Base-by-base conservation (phyloP, 768 basidiomycete genomes). In the Lactarius trivialis region DNA sequence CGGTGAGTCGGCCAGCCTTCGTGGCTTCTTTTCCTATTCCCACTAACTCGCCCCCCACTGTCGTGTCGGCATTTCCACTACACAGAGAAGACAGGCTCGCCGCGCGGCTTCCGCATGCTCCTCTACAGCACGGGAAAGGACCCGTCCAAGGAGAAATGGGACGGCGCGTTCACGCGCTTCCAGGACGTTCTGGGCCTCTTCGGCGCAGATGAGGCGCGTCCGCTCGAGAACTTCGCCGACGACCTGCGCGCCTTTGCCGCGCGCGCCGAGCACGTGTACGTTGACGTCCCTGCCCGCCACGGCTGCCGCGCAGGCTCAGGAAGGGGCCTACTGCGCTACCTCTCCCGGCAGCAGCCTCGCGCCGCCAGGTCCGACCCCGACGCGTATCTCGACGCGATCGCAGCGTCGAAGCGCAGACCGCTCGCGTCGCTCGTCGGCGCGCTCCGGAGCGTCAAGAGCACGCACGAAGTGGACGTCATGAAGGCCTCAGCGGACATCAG, bases 401-500 rank as follows among this genome's bases (percentile, higher is more conserved):
- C 81, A 5, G 72, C 74, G 41, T 78, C 73, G 61, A 78, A 73
- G 66, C 77, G 75, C 21, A 73, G 71, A 66, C 81, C 82, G 28
- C 78, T 98, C 2, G 81, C 85, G 19, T 81, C 83, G 0, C 82
- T 89, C 63, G 76, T 98, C 1, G 87, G 88, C 8, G 81, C 78
- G 65, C 70, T 96, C 58, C 79, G 96, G 8, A 75, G 81, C 15
- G 78, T 95, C 60, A 98, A 99, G 77, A 94, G 91, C 69, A 73
- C 76, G 48, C 78, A 79, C 8, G 97, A 99, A 73, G 81, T 90
- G 62, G 71, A 71, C 17, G 74, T 94, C 50, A 96, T 99, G 94
- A 81, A 85, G 33, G 70, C 74, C 15, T 93, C 95, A 3, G 96
- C 91, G 19, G 88, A 91, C 59, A 87, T 98, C n/a, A 95, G 93